Base-by-base conservation (phyloP, 2,329 filamentous ascomycete species). In the Metarhizium robertsii region DNA sequence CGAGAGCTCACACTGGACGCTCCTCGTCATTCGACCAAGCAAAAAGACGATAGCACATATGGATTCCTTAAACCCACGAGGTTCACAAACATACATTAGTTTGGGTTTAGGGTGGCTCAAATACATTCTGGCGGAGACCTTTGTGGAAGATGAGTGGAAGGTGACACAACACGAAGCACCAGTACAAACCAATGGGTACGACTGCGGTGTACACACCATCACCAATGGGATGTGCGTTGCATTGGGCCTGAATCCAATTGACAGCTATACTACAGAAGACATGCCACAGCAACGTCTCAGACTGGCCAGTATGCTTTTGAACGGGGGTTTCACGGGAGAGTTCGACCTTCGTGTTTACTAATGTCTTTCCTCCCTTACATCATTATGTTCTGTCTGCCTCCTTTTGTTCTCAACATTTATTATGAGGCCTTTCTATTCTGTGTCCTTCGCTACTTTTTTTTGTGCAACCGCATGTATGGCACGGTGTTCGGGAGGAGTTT, bases 131-230 rank as follows among this genome's bases (percentile, higher is more conserved):
- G 69, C 69, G 16, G 70, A 78, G 3, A 68, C 70, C 6, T 90
- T 79, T 62, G 65, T 75, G 2, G 71, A 73, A 14, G 69, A 71
- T 2, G 84, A 88, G 45, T 92, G 88, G 88, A 73, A 67, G 29
- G 71, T 75, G 1, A 70, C 79, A 7, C 66, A 70, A n/a, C 74
- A 78, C 48, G 67, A 69, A 16, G 80, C 79, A 40, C 77, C 81
- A 0, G 62, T 60, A 2, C 88, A 92, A 67, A 75, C 71, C 30
- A 92, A 92, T 64, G 78, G 79, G 1, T 83, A 79, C 64, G 88
- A 92, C 66, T 92, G 88, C 61, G 88, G 88, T n/a, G 81, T 90
- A 3, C 89, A 90, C 66, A 81, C 85, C 14, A 83, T 89, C 60
- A 81, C 87, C 18, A 92, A 92, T 64, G 84, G 81, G 16, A 78